phyloP scores from a whole-genome alignment of 495 filamentous ascomycete genomes.

The Mycothermus thermophilus region DNA sequence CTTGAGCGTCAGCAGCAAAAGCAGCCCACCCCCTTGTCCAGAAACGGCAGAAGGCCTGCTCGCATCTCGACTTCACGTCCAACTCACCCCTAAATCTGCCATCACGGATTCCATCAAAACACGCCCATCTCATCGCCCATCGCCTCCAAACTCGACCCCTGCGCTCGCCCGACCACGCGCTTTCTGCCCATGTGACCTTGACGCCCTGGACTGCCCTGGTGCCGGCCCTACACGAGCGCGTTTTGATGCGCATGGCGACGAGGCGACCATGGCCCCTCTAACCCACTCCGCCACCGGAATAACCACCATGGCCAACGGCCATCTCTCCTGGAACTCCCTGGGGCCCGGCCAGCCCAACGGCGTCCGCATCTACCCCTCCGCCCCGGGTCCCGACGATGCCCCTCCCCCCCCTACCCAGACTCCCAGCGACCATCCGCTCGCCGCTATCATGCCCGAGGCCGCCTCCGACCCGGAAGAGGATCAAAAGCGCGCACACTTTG shows the following conservation, averaged over 20 bases:
- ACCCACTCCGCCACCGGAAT: constrained; percentile 21
- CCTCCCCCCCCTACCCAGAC: constrained; percentile 21
- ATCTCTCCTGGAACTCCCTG: constrained; percentile 33
- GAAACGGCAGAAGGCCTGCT: constrained; percentile 22
- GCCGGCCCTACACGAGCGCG: constrained; percentile 31
- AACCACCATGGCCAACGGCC: constrained; percentile 40
- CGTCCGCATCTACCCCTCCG: constrained; percentile 15
- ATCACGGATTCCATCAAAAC: constrained; percentile 27
- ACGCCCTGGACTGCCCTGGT: constrained; percentile 23
- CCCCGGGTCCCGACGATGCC: constrained; percentile 22
- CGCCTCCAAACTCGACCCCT: constrained; percentile 12
- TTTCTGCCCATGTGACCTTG: constrained; percentile 27
- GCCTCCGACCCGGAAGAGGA: constrained; percentile 37
- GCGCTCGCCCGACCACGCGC: constrained; percentile 32
- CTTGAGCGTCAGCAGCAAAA: constrained; percentile 7
- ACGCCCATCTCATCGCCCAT: constrained; percentile 24
- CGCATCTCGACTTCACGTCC: constrained; percentile 34
- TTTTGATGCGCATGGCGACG: constrained; percentile 37
- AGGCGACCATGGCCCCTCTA: constrained; percentile 19
- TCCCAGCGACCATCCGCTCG: constrained; percentile 21
- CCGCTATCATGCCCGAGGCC: constrained; percentile 41
- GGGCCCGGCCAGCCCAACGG: constrained; percentile 21
- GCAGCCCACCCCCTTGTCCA: constrained; percentile 18
- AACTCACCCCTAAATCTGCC: constrained; percentile 27
- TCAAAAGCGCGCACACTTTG: constrained; percentile 29